Evolutionary conservation across 345 rosid genomes (phyloP).

Genomic region (Acer saccharum): DNA sequence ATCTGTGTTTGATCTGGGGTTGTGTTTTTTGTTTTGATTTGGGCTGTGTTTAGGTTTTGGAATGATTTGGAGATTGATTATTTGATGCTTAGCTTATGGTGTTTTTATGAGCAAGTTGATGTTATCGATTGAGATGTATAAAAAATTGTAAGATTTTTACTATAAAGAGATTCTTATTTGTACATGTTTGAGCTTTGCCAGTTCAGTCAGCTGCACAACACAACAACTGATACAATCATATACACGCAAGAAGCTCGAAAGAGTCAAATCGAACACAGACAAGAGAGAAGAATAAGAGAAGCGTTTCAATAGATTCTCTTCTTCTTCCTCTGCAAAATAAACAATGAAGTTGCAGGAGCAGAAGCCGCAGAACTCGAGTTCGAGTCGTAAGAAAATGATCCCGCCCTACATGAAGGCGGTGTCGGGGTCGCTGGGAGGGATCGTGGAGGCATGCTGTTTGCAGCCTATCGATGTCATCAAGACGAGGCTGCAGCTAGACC

Average conservation of each 20-base stretch:
- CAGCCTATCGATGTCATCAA: conserved; percentile 96
- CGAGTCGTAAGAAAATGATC: conserved; percentile 32
- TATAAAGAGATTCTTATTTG: too few species aligned
- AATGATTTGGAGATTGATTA: background rate
- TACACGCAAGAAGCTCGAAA: background rate
- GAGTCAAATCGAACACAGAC: background rate
- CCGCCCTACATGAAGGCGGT: conserved; percentile 90
- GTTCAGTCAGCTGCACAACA: background rate
- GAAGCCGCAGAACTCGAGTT: background rate
- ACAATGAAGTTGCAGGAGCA: background rate
- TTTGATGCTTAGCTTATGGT: background rate
- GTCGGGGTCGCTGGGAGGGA: conserved; percentile 89
- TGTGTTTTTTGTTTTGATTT: background rate
- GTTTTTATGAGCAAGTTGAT: too few species aligned
- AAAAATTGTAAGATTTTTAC: too few species aligned
- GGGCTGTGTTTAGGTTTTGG: background rate
- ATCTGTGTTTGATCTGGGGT: conserved; percentile 18
- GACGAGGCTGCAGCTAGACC: conserved; percentile 88
- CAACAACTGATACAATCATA: background rate
- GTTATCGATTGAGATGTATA: too few species aligned
- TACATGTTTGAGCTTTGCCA: background rate
- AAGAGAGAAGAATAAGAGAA: conserved; percentile 6
- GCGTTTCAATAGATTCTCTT: conserved; percentile 1
- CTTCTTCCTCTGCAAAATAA: background rate
- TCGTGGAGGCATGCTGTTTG: conserved; percentile 84